Conservation (phyloP, 2,329 filamentous ascomycete genomes). For the Colletotrichum echinochloae region DNA sequence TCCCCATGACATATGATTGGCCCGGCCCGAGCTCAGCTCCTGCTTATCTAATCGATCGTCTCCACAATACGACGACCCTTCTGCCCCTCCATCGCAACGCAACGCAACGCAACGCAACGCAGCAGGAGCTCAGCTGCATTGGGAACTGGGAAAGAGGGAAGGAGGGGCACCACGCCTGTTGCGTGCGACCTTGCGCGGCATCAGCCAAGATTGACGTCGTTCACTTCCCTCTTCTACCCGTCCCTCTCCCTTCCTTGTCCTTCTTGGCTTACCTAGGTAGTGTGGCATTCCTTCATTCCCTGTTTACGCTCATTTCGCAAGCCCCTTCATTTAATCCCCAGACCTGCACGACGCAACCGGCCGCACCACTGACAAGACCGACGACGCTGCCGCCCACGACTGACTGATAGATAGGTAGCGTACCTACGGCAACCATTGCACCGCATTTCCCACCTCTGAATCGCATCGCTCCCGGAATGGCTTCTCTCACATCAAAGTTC, state of each 20-base stretch:
- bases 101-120: too few species aligned
- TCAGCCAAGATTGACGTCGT: conserved; percentile 38
- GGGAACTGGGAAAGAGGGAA: not conserved
- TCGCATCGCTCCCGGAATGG: conserved; percentile 10
- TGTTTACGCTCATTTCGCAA: conserved; percentile 1
- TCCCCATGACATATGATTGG: not conserved
- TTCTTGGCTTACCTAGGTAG: not conserved
- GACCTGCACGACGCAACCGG: not conserved
- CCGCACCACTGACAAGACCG: conserved; percentile 4
- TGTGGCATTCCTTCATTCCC: not conserved
- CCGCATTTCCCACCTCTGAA: not conserved
- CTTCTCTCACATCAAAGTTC: conserved; percentile 42
- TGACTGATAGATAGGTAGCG: too few species aligned
- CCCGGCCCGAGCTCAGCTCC: not conserved
- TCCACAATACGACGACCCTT: conserved; percentile 14
- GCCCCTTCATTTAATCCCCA: not conserved
- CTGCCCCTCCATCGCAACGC: conserved; percentile 10
- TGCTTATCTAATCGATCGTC: not conserved
- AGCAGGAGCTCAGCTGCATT: conserved; percentile 4
- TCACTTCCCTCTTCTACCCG: not conserved
- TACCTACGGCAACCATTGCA: not conserved
- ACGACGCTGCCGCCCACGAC: not conserved
- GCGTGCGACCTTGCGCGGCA: conserved; percentile 37
- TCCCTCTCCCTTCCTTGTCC: not conserved
- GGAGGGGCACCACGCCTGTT: conserved; percentile 15